phyloP scores from a whole-genome alignment of 441 rosid genomes.

The Populus hybrid region DNA sequence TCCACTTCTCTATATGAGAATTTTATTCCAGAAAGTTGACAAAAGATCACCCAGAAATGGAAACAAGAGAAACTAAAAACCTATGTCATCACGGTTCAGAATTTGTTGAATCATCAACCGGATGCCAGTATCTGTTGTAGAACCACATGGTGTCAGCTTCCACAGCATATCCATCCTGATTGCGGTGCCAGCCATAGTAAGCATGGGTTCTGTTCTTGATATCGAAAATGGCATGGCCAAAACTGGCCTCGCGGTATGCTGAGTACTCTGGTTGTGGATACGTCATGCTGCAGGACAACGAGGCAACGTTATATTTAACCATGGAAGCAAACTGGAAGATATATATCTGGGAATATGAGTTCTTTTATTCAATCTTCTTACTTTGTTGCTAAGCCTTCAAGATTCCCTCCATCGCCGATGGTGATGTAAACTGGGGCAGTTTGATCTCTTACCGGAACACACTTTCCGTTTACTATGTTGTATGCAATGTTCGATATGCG shows the following conservation, averaged over 20 bases:
- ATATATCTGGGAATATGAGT: background rate
- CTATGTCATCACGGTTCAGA: background rate
- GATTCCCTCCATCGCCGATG: constrained; percentile 85
- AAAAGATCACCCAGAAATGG: background rate
- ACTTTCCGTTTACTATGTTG: constrained; percentile 54
- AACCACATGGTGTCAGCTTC: constrained; percentile 84
- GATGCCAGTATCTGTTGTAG: constrained; percentile 60
- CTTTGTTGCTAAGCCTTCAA: constrained; percentile 75
- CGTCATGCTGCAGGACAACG: constrained; percentile 53
- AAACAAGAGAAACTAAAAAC: background rate
- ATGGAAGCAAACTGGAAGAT: background rate
- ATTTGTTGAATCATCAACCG: constrained; percentile 42
- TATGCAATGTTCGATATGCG: constrained; percentile 75
- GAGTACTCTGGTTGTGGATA: constrained; percentile 86
- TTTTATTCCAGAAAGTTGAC: constrained; percentile 3
- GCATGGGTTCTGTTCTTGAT: constrained; percentile 78
- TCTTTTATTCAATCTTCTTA: constrained; percentile 24
- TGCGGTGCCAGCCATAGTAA: constrained; percentile 70
- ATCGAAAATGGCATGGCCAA: constrained; percentile 71
- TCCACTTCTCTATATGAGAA: background rate
- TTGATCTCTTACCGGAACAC: constrained; percentile 53
- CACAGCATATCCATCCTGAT: constrained; percentile 69
- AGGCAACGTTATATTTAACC: background rate
- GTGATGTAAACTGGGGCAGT: constrained; percentile 81
- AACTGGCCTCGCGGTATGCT: constrained; percentile 78